Evolutionary conservation across 148 eudicot genomes (phyloP), one percentile per base, ranked within the genome.

Genomic region (Tetragonia tetragonoides): DNA sequence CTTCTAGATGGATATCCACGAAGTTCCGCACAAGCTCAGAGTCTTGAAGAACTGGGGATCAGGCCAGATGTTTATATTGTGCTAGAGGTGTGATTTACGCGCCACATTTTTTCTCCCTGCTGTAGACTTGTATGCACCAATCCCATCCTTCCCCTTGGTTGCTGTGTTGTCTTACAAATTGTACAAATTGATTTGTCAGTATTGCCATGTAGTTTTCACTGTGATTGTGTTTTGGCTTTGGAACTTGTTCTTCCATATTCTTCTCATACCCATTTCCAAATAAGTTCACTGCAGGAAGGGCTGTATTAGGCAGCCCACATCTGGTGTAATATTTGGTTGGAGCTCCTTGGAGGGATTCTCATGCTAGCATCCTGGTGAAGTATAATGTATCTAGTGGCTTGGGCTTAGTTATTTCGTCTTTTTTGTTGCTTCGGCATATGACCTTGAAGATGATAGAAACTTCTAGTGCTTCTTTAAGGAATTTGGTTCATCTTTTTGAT

Each of bases 1-100:
- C 94, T 95, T 84, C 86, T 95, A n/a, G 98, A 95, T 81, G 99
- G 99, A 15, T 95, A 85, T 79, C 99, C 99, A 42, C 86, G 99
- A 62, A 95, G 85, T 78, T 81, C 87, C 67, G 86, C 90, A 70
- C 99, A 95, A 82, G 97, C 98, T 80, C 84, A 91, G 74, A 87
- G 91, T 83, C 90, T 95, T 68, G 92, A 91, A 81, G 82, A 88
- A 66, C 64, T 87, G 81, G 93, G 93, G 65, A 86, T 93, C 63
- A 86, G 90, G 72, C 99, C 99, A 61, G 98, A 93, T 81, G 72
- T 93, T 39, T 95, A 86, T 79, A 80, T 95, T 82, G 86, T 88
- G 68, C 86, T 95, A 75, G 95, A 95, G 87, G 99, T 95, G 88
- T 68, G 34, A 28, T 28, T 28, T 28, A 28, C 34, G 34, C 34